Conservation (phyloP, 768 basidiomycete species). For the Amanita muscaria region DNA sequence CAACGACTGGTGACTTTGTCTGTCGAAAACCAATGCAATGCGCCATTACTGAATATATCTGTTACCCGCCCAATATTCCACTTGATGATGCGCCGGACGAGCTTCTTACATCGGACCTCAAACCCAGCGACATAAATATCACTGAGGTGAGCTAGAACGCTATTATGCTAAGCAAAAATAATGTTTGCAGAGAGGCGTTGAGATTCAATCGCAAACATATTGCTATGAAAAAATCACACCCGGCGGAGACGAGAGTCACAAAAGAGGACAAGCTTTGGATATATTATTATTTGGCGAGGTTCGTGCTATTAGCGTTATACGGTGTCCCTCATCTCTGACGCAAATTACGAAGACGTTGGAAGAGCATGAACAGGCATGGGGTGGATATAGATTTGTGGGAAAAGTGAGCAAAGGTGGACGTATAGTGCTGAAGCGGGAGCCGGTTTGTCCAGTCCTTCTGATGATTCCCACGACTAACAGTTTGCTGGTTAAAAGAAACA, state of each 20-base stretch:
- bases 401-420: constrained; percentile 49
- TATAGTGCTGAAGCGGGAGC: constrained; percentile 52
- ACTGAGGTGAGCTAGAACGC: constrained; percentile 10
- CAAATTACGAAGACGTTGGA: constrained; percentile 35
- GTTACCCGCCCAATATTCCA: constrained; percentile 31
- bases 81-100: constrained; percentile 14
- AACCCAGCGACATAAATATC: constrained; percentile 10
- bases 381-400: constrained; percentile 52
- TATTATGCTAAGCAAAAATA: not conserved
- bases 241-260: not conserved
- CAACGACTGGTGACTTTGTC: constrained; percentile 22
- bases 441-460: constrained; percentile 33
- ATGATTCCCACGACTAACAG: no score
- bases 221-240: constrained; percentile 18
- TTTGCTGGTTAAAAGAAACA: constrained; percentile 32
- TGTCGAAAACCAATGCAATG: constrained; percentile 45
- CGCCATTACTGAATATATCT: constrained; percentile 34
- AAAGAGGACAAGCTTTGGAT: constrained; percentile 18
- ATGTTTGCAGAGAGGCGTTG: constrained; percentile 8
- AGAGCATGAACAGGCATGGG: constrained; percentile 56
- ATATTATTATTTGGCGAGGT: constrained; percentile 36
- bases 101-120: constrained; percentile 8
- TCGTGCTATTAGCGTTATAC: constrained; percentile 11
- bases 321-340: constrained; percentile 9
- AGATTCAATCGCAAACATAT: constrained; percentile 15